phyloP scores from a whole-genome alignment of 768 basidiomycete species.

The Dioszegia aurantiaca region DNA sequence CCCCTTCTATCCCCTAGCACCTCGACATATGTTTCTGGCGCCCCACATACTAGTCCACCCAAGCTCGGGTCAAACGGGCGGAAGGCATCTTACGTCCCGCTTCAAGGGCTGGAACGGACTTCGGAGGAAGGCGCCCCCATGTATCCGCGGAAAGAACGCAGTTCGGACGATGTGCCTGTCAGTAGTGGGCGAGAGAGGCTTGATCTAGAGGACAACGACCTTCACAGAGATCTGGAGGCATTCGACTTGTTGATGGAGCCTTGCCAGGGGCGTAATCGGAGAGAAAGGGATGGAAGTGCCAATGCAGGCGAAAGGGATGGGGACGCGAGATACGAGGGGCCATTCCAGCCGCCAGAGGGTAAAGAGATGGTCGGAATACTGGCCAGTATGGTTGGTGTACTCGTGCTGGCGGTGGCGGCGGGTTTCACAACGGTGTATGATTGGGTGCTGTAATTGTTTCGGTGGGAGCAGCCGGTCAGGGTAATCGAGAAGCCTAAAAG shows the following conservation, averaged over 20 bases:
- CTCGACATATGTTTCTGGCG: neutral
- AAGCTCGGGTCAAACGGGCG: neutral
- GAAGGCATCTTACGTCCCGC: conserved; percentile 7
- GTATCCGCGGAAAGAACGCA: neutral
- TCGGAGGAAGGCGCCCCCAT: neutral
- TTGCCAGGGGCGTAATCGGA: too few species aligned
- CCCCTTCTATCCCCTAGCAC: conserved; percentile 19
- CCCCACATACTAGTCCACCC: neutral
- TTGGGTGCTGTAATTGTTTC: conserved; percentile 34
- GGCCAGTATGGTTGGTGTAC: conserved; percentile 26
- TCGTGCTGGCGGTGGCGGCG: conserved; percentile 34
- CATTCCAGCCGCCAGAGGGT: conserved; percentile 35
- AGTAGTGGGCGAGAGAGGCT: too few species aligned
- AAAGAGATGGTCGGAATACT: conserved; percentile 33
- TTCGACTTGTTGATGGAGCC: conserved; percentile 1
- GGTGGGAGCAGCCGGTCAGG: too few species aligned
- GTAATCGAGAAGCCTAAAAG: too few species aligned
- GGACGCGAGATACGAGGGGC: conserved; percentile 23
- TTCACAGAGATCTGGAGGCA: conserved; percentile 7
- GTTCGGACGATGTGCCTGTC: too few species aligned
- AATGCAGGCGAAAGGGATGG: neutral
- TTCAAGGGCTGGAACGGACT: neutral
- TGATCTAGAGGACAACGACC: conserved; percentile 6
- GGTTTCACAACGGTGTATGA: conserved; percentile 46
- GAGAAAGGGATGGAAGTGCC: too few species aligned